Conservation (phyloP, 208 protist genomes). For the Leishmania amazonensis region DNA sequence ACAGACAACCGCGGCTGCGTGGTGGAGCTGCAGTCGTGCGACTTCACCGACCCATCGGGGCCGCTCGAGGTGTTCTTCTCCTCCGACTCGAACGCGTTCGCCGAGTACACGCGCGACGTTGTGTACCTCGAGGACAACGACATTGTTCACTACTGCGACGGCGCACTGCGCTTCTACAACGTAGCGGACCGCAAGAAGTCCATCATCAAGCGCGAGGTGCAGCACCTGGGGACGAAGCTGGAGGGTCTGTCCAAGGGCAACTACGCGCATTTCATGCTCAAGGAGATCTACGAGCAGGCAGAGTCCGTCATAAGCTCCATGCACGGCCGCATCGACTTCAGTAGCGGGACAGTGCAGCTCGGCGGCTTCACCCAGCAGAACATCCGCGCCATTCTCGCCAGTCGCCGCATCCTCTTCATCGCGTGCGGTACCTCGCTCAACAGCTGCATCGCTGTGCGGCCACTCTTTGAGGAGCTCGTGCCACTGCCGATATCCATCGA, state of each 20-base stretch:
- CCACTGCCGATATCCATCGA: constrained; percentile 87
- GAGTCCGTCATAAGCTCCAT: constrained; percentile 93
- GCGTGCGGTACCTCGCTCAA: constrained; percentile 95
- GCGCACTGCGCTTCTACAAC: constrained; percentile 62
- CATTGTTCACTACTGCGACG: constrained; percentile 76
- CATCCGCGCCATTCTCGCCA: constrained; percentile 41
- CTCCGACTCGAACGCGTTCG: constrained; percentile 95
- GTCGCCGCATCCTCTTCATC: constrained; percentile 91
- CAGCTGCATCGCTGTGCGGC: constrained; percentile 86
- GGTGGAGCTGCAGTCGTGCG: constrained; percentile 20
- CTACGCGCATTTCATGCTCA: constrained; percentile 97
- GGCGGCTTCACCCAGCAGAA: constrained; percentile 81
- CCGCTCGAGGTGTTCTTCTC: constrained; percentile 91
- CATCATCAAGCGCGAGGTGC: constrained; percentile 46
- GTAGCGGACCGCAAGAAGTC: constrained; percentile 13
- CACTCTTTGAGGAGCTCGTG: constrained; percentile 93
- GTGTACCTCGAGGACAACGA: constrained; percentile 96
- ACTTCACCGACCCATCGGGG: constrained; percentile 20
- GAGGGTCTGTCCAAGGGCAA: constrained; percentile 90
- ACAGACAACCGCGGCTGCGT: constrained; percentile 16
- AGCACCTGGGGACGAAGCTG: constrained; percentile 81
- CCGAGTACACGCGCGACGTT: constrained; percentile 91
- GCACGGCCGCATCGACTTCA: constrained; percentile 91
- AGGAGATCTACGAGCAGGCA: constrained; percentile 98
- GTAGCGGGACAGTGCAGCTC: constrained; percentile 64